Base-by-base conservation (phyloP, 257 asterid genomes). In the Solanum corneliomulleri region DNA sequence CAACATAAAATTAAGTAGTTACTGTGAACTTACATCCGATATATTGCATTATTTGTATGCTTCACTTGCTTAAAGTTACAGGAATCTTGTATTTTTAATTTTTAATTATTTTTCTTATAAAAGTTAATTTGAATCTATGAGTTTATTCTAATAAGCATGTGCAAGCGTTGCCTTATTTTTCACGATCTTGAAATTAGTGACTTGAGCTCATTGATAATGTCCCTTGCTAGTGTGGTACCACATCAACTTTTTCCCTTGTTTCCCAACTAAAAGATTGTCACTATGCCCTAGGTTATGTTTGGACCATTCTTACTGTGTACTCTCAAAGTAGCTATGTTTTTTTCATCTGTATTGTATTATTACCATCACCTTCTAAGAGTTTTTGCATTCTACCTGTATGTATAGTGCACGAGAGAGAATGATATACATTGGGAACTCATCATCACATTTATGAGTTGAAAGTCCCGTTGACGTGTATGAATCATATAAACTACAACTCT, bases 401-500 rank as follows among this genome's bases (percentile, higher is more conserved):
- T 91, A 56, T 91, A 95, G 99, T 95, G 86, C 49, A 49, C 88
- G 90, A 87, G 91, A 90, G 66, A 88, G 86, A 31, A 89, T 78
- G 44, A 64, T 90, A 44, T 89, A 85, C 83, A 85, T 70, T 75
- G 91, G 93, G 85, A 90, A 90, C 82, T 86, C 95, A 84, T 85
- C 92, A 27, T 68, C 87, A 29, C 86, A 82, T 88, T 82, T 94
- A 64, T 89, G 94, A 27, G 70, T 64, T 11, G 98, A 94, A 84
- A 92, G 75, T 37, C 62, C 85, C 85, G 91, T 91, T 80, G 90
- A 94, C 87, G 98, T 93, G 98, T 95, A 94, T 42, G 89, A 82
- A 68, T 41, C 75, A 45, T 39, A 69, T 25, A 52, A 76, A 39
- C 62, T 71, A 33, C 72, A 37, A 52, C 41, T 35, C 35, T 56